Conservation (phyloP, 768 basidiomycete species). For the Naganishia friedmannii region DNA sequence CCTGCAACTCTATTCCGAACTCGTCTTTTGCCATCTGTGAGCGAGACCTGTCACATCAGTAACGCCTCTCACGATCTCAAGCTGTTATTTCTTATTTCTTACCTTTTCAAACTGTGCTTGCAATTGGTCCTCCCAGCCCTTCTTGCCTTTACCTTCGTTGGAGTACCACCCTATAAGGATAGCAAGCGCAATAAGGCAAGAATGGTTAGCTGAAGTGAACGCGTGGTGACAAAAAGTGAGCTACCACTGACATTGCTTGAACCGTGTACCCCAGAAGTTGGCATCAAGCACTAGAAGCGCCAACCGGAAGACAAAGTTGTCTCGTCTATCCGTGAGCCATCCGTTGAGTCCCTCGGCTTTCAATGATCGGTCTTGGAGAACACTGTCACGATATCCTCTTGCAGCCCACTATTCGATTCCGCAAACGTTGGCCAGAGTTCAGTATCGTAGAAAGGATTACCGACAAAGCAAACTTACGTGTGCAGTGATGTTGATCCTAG, state of each 20-base stretch:
- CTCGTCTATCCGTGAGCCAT: slow-evolving; percentile 48
- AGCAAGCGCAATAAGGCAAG: slow-evolving; percentile 50
- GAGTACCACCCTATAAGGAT: slow-evolving; percentile 42
- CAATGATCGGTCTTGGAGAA: slow-evolving; percentile 46
- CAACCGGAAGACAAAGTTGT: slow-evolving; percentile 63
- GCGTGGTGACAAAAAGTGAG: neutral
- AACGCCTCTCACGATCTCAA: no score
- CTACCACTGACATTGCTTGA: slow-evolving; percentile 54
- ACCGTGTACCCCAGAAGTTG: slow-evolving; percentile 64
- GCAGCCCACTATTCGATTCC: slow-evolving; percentile 24
- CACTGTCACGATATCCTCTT: slow-evolving; percentile 25
- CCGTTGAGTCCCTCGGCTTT: slow-evolving; percentile 42
- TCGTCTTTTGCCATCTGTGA: slow-evolving; percentile 66
- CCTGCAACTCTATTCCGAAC: slow-evolving; percentile 71
- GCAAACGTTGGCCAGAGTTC: neutral
- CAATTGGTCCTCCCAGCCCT: slow-evolving; percentile 76
- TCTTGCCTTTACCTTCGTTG: slow-evolving; percentile 41
- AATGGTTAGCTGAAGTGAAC: neutral
- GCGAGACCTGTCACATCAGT: neutral
- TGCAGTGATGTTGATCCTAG: slow-evolving; percentile 84
- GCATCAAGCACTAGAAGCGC: slow-evolving; percentile 70
- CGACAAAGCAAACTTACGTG: slow-evolving; percentile 60
- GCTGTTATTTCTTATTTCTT: slow-evolving; percentile 47
- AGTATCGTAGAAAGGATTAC: no score
- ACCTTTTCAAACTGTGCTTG: slow-evolving; percentile 64